Conservation (phyloP, 208 protist species). For the Trypanosoma melophagium region DNA sequence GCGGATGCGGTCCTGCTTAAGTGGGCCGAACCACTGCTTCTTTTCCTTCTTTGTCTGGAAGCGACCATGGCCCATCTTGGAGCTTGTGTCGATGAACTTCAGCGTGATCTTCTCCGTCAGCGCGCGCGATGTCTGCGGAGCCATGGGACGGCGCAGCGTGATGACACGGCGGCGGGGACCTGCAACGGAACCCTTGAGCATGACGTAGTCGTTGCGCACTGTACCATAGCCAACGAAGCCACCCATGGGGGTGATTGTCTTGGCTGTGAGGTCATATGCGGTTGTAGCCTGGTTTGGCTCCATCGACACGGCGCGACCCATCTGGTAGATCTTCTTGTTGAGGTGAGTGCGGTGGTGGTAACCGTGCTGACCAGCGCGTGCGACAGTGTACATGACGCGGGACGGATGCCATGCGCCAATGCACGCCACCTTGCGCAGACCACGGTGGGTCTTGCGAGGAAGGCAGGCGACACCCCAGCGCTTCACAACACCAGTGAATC, state of each 20-base stretch:
- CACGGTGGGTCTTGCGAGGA: constrained; percentile 98
- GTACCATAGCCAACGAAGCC: constrained; percentile 99
- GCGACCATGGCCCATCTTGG: constrained; percentile 98
- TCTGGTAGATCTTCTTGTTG: constrained; percentile 99
- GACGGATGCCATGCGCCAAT: constrained; percentile 99
- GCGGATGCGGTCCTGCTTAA: constrained; percentile 92
- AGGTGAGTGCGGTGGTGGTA: constrained; percentile 99
- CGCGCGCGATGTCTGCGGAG: constrained; percentile 78
- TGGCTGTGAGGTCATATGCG: constrained; percentile 98
- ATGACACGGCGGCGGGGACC: constrained; percentile 97
- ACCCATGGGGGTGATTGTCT: constrained; percentile 99
- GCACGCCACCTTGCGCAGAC: constrained; percentile 99
- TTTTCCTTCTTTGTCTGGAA: constrained; percentile 99
- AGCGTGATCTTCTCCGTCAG: constrained; percentile 92
- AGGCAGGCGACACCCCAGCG: constrained; percentile 97
- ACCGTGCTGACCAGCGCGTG: constrained; percentile 99
- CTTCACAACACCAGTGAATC: constrained; percentile 97
- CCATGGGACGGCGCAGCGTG: constrained; percentile 97
- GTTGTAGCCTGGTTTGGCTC: constrained; percentile 92
- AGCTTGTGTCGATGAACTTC: constrained; percentile 99
- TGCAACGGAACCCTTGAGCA: constrained; percentile 96
- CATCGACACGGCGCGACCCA: constrained; percentile 88
- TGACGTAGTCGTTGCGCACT: constrained; percentile 97
- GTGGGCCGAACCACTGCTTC: constrained; percentile 94
- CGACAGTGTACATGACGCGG: constrained; percentile 96